A percentile compares a stretch with the other conserved stretches of the same genome.
phyloP scores from a whole-genome alignment of 257 asterid species.

The Linaria vulgaris region DNA sequence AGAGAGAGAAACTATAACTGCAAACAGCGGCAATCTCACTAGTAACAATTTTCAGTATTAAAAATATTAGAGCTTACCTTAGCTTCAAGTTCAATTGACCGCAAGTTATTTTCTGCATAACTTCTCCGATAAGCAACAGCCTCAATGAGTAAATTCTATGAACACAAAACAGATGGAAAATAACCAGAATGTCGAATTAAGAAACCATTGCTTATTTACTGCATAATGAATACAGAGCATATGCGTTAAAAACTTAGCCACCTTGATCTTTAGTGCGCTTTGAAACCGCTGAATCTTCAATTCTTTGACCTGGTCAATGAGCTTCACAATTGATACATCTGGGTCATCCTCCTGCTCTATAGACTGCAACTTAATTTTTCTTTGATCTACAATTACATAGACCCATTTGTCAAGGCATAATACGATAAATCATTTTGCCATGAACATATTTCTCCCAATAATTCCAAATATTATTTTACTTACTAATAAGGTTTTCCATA shows the following conservation, averaged over 20 bases:
- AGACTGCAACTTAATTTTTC: conserved; percentile 48
- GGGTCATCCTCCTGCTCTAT: conserved; percentile 63
- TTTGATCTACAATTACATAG: conserved; percentile 46
- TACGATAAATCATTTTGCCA: neutral
- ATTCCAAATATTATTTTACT: conserved; percentile 37
- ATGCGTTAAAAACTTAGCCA: conserved; percentile 22
- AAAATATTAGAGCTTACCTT: conserved; percentile 48
- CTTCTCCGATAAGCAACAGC: conserved; percentile 69
- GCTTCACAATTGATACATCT: conserved; percentile 49
- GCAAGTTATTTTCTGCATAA: conserved; percentile 64
- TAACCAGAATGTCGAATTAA: conserved; percentile 27
- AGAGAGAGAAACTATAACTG: no score
- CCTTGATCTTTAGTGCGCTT: conserved; percentile 65
- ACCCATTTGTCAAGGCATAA: conserved; percentile 9
- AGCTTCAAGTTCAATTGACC: conserved; percentile 62
- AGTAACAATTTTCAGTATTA: neutral
- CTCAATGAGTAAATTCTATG: conserved; percentile 64
- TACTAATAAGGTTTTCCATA: conserved; percentile 57
- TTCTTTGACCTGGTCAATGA: conserved; percentile 49
- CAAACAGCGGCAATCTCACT: no score
- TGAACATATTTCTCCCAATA: conserved; percentile 20
- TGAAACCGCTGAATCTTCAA: conserved; percentile 57
- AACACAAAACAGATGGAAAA: conserved; percentile 24
- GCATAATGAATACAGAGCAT: conserved; percentile 26
- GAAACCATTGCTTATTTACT: conserved; percentile 15